A percentile compares a stretch with the other conserved stretches of the same genome.
Evolutionary conservation across 768 basidiomycete species (phyloP).

Genomic region (Podaxis sp.): DNA sequence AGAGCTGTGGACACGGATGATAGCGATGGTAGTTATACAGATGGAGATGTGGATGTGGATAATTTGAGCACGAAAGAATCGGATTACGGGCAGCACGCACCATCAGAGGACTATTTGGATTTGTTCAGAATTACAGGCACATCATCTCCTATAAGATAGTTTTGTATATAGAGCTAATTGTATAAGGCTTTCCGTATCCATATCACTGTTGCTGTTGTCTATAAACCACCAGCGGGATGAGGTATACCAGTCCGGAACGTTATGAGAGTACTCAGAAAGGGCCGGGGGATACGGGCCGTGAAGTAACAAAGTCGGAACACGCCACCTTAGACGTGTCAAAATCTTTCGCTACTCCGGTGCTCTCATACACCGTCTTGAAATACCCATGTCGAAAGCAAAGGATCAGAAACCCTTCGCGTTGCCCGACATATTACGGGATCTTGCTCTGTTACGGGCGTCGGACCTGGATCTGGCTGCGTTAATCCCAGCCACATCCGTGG

Average conservation of each 20-base stretch:
- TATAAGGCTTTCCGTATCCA: neutral
- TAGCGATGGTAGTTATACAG: neutral
- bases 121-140: slow-evolving; percentile 39
- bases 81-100: slow-evolving; percentile 5
- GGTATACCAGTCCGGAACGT: too few species aligned
- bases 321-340: neutral
- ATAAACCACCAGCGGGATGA: neutral
- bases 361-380: neutral
- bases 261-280: too few species aligned
- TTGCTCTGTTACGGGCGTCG: slow-evolving; percentile 67
- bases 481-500: slow-evolving; percentile 14
- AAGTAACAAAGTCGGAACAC: too few species aligned
- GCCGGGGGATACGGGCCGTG: too few species aligned
- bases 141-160: slow-evolving; percentile 21
- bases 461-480: slow-evolving; percentile 35
- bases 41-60: neutral
- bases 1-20: neutral
- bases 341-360: neutral
- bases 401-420: slow-evolving; percentile 52
- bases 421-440: slow-evolving; percentile 62
- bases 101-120: slow-evolving; percentile 51
- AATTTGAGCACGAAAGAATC: neutral
- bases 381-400: slow-evolving; percentile 28
- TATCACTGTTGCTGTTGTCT: neutral
- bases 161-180: neutral